These are phyloP conservation scores for Biscogniauxia sp. DNA, from an alignment of 2,329 filamentous ascomycete species.

Conservation along the genomic window DNA sequence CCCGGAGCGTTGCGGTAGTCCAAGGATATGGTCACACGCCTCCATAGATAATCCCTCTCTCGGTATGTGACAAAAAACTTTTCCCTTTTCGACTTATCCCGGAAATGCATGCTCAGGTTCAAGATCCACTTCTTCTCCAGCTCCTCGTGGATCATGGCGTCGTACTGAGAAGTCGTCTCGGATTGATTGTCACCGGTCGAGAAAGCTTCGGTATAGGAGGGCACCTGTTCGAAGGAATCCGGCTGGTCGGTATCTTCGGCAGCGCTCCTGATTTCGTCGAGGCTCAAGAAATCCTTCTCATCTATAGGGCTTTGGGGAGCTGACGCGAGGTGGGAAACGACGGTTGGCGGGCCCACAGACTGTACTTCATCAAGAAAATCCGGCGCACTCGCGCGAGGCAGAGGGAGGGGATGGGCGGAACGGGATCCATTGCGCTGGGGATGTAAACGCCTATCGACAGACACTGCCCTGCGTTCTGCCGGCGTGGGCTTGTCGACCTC, in stretches of 20 bases:
- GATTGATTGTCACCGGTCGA: slow-evolving; percentile 43
- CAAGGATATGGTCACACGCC: slow-evolving; percentile 86
- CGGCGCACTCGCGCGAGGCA: slow-evolving; percentile 49
- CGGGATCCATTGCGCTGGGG: slow-evolving; percentile 35
- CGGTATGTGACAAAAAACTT: slow-evolving; percentile 98
- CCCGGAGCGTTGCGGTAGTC: slow-evolving; percentile 82
- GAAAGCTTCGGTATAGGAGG: slow-evolving; percentile 17
- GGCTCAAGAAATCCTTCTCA: slow-evolving; percentile 31
- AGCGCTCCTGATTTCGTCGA: slow-evolving; percentile 20
- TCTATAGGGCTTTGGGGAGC: slow-evolving; percentile 33
- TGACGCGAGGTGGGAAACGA: slow-evolving; percentile 25
- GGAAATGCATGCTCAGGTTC: slow-evolving; percentile 97
- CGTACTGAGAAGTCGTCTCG: slow-evolving; percentile 54
- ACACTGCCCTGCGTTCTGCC: slow-evolving; percentile 70
- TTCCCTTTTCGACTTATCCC: slow-evolving; percentile 86
- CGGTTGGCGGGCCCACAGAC: slow-evolving; percentile 24
- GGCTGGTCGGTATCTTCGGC: slow-evolving; percentile 21
- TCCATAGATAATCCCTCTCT: slow-evolving; percentile 74
- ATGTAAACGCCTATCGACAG: slow-evolving; percentile 53
- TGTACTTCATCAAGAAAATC: slow-evolving; percentile 39
- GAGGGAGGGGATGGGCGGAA: slow-evolving; percentile 33
- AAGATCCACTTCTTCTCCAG: slow-evolving; percentile 90
- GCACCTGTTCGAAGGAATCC: slow-evolving; percentile 28
- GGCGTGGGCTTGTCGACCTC: slow-evolving; percentile 61
- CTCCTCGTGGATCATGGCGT: slow-evolving; percentile 71